phyloP scores from a whole-genome alignment of 495 filamentous ascomycete species.

The Terfezia boudieri region DNA sequence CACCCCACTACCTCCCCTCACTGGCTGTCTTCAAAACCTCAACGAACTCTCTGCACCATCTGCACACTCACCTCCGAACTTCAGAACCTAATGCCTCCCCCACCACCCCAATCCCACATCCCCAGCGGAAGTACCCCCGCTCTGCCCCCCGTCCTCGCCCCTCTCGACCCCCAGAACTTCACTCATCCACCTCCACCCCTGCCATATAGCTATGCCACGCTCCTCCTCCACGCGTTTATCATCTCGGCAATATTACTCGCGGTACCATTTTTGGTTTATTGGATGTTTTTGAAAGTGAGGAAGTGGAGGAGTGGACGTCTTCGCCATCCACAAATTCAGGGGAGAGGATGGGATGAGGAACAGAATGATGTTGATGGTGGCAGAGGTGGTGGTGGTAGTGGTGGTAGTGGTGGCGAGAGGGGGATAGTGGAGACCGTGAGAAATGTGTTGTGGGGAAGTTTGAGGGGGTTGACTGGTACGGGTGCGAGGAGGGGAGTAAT shows the following conservation, averaged over 20 bases:
- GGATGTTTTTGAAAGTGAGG: neutral
- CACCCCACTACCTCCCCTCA: too few species aligned
- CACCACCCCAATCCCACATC: neutral
- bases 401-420: neutral
- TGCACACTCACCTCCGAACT: neutral
- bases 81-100: neutral
- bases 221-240: neutral
- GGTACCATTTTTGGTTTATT: neutral
- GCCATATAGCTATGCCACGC: neutral
- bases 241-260: neutral
- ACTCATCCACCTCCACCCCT: neutral
- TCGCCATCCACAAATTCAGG: neutral
- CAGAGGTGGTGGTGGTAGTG: neutral
- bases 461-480: too few species aligned
- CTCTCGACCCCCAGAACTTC: too few species aligned
- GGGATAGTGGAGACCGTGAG: too few species aligned
- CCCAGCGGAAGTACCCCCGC: too few species aligned
- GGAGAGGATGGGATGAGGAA: neutral
- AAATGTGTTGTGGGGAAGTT: too few species aligned
- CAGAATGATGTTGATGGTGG: neutral
- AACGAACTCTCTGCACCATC: neutral
- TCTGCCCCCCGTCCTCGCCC: too few species aligned
- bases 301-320: neutral
- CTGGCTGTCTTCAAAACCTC: neutral
- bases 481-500: too few species aligned